phyloP scores from a whole-genome alignment of 1,284 basidiomycete species.

The Tylopilus orsonianus region DNA sequence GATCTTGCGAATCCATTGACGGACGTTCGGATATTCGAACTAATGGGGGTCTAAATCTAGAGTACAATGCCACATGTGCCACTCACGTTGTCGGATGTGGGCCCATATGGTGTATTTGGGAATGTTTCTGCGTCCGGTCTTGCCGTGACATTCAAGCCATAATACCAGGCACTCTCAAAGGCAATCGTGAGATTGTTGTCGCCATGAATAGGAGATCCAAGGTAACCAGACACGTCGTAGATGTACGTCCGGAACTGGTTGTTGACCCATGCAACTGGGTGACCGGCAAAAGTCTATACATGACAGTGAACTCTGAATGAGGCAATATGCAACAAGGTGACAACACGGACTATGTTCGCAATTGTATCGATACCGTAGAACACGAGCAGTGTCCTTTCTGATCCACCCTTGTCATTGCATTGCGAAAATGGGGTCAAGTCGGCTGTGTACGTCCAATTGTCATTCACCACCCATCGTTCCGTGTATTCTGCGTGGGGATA shows the following conservation, averaged over 20 bases:
- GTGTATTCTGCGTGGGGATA: conserved; percentile 44
- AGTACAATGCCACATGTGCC: neutral
- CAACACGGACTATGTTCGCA: conserved; percentile 44
- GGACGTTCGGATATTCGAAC: conserved; percentile 52
- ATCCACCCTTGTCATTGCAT: conserved; percentile 17
- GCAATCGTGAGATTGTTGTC: conserved; percentile 49
- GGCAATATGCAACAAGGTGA: neutral
- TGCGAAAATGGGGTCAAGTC: conserved; percentile 46
- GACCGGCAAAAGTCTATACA: conserved; percentile 46
- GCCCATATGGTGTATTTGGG: conserved; percentile 20
- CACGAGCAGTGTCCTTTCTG: conserved; percentile 45
- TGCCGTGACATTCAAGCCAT: conserved; percentile 52
- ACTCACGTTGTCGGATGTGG: conserved; percentile 14
- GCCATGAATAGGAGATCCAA: conserved; percentile 31
- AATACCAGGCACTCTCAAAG: conserved; percentile 53
- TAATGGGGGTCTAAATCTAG: conserved; percentile 15
- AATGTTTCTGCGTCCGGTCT: conserved; percentile 47
- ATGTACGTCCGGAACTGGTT: conserved; percentile 59
- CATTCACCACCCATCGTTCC: conserved; percentile 56
- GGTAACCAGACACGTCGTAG: conserved; percentile 49
- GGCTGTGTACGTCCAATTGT: conserved; percentile 64
- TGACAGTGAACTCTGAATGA: neutral
- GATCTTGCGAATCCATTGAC: conserved; percentile 51
- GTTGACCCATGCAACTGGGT: conserved; percentile 55
- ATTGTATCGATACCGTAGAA: conserved; percentile 63